Evolutionary conservation across 805 yeast species (phyloP).

Genomic region (Metschnikowia cerradonensis): DNA sequence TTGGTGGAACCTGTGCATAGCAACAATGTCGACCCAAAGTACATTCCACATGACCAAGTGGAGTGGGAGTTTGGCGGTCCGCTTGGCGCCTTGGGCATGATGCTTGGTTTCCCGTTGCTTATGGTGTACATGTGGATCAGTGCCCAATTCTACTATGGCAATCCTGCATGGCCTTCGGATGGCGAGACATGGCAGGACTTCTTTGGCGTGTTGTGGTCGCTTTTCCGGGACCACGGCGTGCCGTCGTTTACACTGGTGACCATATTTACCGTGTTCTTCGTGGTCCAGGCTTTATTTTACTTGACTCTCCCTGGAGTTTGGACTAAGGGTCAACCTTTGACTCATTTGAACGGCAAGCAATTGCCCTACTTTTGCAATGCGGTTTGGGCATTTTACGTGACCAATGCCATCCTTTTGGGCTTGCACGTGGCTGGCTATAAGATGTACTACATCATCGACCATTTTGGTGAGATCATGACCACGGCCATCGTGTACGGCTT

Average conservation of each 20-base stretch:
- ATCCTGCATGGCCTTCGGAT: constrained; percentile 61
- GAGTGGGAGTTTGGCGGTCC: constrained; percentile 95
- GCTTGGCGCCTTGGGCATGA: constrained; percentile 84
- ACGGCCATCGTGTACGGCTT: constrained; percentile 82
- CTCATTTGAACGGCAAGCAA: constrained; percentile 73
- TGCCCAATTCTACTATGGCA: constrained; percentile 74
- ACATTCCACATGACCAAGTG: constrained; percentile 44
- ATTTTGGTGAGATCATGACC: constrained; percentile 90
- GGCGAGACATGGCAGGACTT: constrained; percentile 55
- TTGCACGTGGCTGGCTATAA: constrained; percentile 78
- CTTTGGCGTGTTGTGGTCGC: constrained; percentile 29
- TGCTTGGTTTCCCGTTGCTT: constrained; percentile 84
- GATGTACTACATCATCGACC: constrained; percentile 69
- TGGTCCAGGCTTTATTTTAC: constrained; percentile 69
- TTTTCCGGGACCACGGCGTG: constrained; percentile 49
- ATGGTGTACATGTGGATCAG: constrained; percentile 98
- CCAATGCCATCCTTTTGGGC: constrained; percentile 52
- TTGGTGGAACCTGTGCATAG: too few species aligned
- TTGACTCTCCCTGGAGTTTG: constrained; percentile 87
- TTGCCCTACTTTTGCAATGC: constrained; percentile 94
- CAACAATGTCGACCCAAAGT: constrained; percentile 20
- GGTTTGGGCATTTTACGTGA: constrained; percentile 72
- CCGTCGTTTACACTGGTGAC: constrained; percentile 63
- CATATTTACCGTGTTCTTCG: constrained; percentile 66
- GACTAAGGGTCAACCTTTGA: constrained; percentile 92